These are phyloP conservation scores for Barnettozyma sp. DNA, from an alignment of 805 yeast species.

Conservation along the genomic window DNA sequence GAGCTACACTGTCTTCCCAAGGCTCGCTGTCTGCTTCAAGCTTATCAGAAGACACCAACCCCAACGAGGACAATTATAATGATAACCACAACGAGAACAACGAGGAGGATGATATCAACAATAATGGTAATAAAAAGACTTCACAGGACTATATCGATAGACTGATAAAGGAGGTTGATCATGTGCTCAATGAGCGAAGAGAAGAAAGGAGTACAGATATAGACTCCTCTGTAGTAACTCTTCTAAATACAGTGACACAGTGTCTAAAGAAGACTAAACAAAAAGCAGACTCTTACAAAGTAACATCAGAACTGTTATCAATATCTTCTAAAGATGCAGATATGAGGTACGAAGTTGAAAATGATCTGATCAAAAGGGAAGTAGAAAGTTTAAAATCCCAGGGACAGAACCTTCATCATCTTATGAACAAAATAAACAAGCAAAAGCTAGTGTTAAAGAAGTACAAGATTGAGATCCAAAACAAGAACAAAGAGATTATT, in stretches of 20 bases:
- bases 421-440: slow-evolving; percentile 32
- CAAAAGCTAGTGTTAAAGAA: slow-evolving; percentile 40
- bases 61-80: neutral
- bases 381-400: slow-evolving; percentile 35
- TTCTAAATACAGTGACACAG: slow-evolving; percentile 17
- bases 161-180: slow-evolving; percentile 5
- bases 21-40: no score
- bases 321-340: slow-evolving; percentile 38
- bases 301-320: slow-evolving; percentile 34
- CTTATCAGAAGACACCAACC: no score
- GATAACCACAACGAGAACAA: neutral
- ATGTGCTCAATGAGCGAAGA: no score
- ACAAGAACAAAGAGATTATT: slow-evolving; percentile 39
- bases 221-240: no score
- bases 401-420: slow-evolving; percentile 28
- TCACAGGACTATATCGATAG: slow-evolving; percentile 4
- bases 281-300: slow-evolving; percentile 29
- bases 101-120: neutral
- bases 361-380: slow-evolving; percentile 37
- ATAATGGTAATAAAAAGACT: neutral
- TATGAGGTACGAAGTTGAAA: slow-evolving; percentile 43
- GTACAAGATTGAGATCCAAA: slow-evolving; percentile 36
- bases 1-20: no score
- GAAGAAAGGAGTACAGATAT: no score
- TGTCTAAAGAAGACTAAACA: slow-evolving; percentile 23